These are phyloP conservation scores for Talaromyces verruculosus DNA, from an alignment of 2,329 filamentous ascomycete species.

Conservation along the genomic window DNA sequence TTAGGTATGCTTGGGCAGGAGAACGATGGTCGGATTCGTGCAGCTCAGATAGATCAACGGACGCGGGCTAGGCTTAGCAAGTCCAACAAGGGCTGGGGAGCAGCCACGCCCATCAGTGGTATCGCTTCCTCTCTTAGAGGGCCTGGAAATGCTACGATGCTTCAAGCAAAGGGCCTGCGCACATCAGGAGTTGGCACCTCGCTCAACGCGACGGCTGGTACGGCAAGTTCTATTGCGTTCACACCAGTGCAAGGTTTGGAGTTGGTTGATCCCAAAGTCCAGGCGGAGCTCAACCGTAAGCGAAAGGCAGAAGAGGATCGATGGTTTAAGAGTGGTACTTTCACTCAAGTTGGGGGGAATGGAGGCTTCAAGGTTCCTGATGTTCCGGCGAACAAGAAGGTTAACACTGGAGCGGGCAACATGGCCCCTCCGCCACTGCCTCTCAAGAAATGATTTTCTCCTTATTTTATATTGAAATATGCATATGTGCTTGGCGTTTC, in stretches of 20 bases:
- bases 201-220: slow-evolving; percentile 65
- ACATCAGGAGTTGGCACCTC: slow-evolving; percentile 77
- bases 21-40: slow-evolving; percentile 85
- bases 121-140: slow-evolving; percentile 77
- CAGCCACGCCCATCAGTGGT: slow-evolving; percentile 57
- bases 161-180: slow-evolving; percentile 69
- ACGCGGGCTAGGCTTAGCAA: slow-evolving; percentile 91
- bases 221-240: slow-evolving; percentile 84
- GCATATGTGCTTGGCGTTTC: slow-evolving; percentile 17
- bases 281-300: slow-evolving; percentile 84
- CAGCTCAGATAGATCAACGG: slow-evolving; percentile 84
- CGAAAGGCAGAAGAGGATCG: slow-evolving; percentile 90
- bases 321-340: slow-evolving; percentile 97
- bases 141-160: slow-evolving; percentile 62
- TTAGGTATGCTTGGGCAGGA: slow-evolving; percentile 92
- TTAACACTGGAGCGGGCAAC: slow-evolving; percentile 63
- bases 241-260: slow-evolving; percentile 93
- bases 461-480: neutral
- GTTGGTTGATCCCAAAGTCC: slow-evolving; percentile 87
- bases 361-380: slow-evolving; percentile 80
- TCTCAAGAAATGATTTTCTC: slow-evolving; percentile 25
- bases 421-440: slow-evolving; percentile 47
- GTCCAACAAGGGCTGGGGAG: slow-evolving; percentile 94
- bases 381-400: slow-evolving; percentile 71
- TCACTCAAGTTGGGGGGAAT: slow-evolving; percentile 74